These are phyloP conservation scores for Xylaria acuta DNA, from an alignment of 495 filamentous ascomycete species.

Conservation along the genomic window DNA sequence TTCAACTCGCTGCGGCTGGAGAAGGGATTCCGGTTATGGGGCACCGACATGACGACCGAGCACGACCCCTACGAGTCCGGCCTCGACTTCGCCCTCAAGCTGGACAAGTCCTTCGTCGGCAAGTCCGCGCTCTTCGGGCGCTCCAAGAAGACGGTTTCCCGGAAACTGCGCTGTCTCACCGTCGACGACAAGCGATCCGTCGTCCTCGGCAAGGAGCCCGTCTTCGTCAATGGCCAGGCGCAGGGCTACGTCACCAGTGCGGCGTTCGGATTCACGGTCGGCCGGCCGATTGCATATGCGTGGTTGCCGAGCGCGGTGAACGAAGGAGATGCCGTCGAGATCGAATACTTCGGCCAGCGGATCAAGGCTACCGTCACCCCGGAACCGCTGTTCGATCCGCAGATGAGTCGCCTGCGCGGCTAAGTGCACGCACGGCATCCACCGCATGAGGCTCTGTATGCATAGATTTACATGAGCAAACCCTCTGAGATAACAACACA, in stretches of 20 bases:
- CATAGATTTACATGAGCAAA: neutral
- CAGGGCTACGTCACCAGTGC: constrained; percentile 58
- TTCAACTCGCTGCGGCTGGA: constrained; percentile 57
- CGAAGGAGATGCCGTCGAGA: constrained; percentile 49
- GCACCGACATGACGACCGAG: constrained; percentile 56
- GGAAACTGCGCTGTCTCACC: constrained; percentile 43
- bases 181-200: constrained; percentile 54
- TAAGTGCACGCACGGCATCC: neutral
- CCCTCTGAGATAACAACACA: neutral
- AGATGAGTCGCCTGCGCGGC: constrained; percentile 20
- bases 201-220: constrained; percentile 59
- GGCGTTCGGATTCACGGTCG: constrained; percentile 54
- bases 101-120: constrained; percentile 43
- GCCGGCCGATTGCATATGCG: constrained; percentile 54
- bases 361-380: constrained; percentile 50
- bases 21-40: constrained; percentile 53
- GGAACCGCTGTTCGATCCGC: constrained; percentile 24
- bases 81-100: constrained; percentile 43
- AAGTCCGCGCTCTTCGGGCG: constrained; percentile 39
- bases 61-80: constrained; percentile 58
- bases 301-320: constrained; percentile 48
- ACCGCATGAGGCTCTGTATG: neutral
- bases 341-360: constrained; percentile 56
- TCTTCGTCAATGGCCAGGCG: constrained; percentile 45
- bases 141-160: constrained; percentile 38